Conservation (phyloP, 2,329 filamentous ascomycete genomes). For the Aspergillus sclerotialis region DNA sequence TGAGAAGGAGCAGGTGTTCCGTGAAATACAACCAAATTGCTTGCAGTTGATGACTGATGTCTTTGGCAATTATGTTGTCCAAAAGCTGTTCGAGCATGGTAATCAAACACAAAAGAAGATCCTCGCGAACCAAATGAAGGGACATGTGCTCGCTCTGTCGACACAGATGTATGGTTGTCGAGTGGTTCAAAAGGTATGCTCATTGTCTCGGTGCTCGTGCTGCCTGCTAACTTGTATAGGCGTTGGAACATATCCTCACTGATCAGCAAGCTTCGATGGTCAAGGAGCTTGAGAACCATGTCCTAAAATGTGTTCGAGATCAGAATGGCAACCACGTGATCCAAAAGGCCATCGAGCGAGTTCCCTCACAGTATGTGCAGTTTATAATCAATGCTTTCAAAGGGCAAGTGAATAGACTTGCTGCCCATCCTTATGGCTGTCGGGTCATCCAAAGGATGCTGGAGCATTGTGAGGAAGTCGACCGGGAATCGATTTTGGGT, state of each 20-base stretch:
- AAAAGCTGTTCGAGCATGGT: slow-evolving; percentile 95
- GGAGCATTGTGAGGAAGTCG: slow-evolving; percentile 67
- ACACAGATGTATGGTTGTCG: slow-evolving; percentile 88
- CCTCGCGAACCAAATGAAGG: slow-evolving; percentile 79
- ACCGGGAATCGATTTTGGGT: slow-evolving; percentile 64
- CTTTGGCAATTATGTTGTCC: slow-evolving; percentile 97
- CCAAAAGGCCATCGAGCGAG: slow-evolving; percentile 81
- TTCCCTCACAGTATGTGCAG: slow-evolving; percentile 69
- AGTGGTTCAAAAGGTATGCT: slow-evolving; percentile 79
- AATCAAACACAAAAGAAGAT: slow-evolving; percentile 88
- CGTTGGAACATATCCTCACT: slow-evolving; percentile 81
- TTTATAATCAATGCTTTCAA: slow-evolving; percentile 79
- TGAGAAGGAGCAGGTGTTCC: slow-evolving; percentile 85
- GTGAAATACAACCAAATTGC: slow-evolving; percentile 76
- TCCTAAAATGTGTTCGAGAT: slow-evolving; percentile 73
- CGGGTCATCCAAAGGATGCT: slow-evolving; percentile 89
- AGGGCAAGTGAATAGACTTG: slow-evolving; percentile 65
- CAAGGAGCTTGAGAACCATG: slow-evolving; percentile 69
- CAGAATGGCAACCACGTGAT: slow-evolving; percentile 95
- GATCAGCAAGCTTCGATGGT: slow-evolving; percentile 83
- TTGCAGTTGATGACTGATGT: slow-evolving; percentile 91
- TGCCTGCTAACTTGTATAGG: slow-evolving; percentile 45
- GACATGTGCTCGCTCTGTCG: slow-evolving; percentile 71
- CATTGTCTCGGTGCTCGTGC: slow-evolving; percentile 8
- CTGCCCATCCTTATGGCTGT: slow-evolving; percentile 79